Conservation (phyloP, 2,329 filamentous ascomycete species). For the Fusarium sp. region DNA sequence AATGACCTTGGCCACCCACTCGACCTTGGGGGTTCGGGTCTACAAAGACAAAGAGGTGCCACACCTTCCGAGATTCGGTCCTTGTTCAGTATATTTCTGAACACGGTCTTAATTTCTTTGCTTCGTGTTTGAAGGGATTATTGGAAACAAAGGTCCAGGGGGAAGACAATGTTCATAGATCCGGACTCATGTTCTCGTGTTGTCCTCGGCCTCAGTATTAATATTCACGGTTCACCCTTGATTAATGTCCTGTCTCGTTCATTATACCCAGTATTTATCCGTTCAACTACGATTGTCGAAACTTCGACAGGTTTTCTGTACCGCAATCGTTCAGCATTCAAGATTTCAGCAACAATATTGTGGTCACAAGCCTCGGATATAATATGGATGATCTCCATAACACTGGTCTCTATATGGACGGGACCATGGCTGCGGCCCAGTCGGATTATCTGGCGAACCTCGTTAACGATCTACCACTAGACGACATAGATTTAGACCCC, state of each 20-base stretch:
- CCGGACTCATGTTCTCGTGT: not conserved
- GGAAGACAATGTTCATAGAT: constrained; percentile 21
- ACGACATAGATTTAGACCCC: not conserved
- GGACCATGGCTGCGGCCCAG: not conserved
- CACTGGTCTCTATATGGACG: not conserved
- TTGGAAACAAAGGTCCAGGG: constrained; percentile 27
- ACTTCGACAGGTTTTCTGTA: not conserved
- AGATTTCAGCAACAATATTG: not conserved
- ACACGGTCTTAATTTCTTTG: not conserved
- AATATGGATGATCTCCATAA: not conserved
- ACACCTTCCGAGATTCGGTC: constrained; percentile 11
- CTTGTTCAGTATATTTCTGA: constrained; percentile 19
- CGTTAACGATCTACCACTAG: not conserved
- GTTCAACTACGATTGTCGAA: not conserved
- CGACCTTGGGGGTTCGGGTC: constrained; percentile 16
- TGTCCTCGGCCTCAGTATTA: constrained; percentile 10
- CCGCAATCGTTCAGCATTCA: not conserved
- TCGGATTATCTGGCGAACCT: not conserved
- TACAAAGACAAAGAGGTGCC: constrained; percentile 27
- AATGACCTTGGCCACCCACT: constrained; percentile 12
- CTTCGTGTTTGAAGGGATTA: constrained; percentile 7
- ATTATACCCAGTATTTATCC: not conserved
- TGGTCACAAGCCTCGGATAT: not conserved
- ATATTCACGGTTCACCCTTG: constrained; percentile 12
- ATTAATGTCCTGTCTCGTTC: not conserved